Evolutionary conservation across 2,329 filamentous ascomycete species (phyloP), one percentile per base, ranked within the genome.

Genomic region (Alternaria alternata): DNA sequence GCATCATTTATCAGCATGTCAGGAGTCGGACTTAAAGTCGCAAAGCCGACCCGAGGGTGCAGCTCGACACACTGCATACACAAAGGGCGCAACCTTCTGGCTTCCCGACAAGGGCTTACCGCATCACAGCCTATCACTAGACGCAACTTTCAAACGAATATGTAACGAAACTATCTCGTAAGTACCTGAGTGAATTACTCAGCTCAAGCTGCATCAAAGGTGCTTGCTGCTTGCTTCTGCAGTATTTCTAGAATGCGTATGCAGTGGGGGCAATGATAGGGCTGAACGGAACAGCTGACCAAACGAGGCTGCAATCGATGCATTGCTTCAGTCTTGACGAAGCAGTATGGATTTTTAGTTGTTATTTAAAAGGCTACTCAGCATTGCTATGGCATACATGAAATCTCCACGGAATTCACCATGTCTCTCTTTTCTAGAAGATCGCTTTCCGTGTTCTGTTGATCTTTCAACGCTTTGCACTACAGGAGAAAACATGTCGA

Each of bases 251-350:
- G 46, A 52, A 57, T 18, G 8, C 41, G n/a, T 18, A 41, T 20
- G 30, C 42, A 20, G 44, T 42, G 39, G n/a, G 28, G 12, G n/a
- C 44, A 41, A 7, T 18, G 39, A 36, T 64, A 57, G 43, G 58
- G 54, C 63, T 65, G 61, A 61, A 55, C 18, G 34, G 4, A 51
- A 61, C 30, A 63, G 32, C 52, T 61, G 61, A 24, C 57, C 59
- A 24, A 58, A 63, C 52, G 54, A 63, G 55, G 59, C 62, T 63
- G 48, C 51, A 36, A 28, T 41, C 41, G 46, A 11, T 36, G 22
- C 47, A 20, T 28, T 28, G 41, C 28, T 30, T 18, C 39, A 14
- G 32, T 22, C 2, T 42, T 65, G 54, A 67, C 54, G 57, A 64
- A 61, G 58, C 61, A 60, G 36, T 47, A 36, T 24, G 47, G 12